Evolutionary conservation across 371 early-diverging fungal genomes (phyloP).

Genomic region (Smittium culicis): DNA sequence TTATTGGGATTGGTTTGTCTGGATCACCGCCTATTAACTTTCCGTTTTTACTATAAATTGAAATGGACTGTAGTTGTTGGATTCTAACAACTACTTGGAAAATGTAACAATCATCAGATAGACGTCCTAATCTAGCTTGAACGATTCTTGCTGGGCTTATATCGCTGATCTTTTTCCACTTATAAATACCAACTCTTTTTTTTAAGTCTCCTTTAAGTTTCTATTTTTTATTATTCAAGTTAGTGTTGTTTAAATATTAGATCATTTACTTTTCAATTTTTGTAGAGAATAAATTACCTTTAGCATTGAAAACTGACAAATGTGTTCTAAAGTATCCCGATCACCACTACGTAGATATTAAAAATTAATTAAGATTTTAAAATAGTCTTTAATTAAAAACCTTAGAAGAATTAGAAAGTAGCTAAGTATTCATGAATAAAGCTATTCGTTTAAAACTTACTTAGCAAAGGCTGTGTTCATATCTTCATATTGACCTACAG

Average conservation of each 20-base stretch:
- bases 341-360: constrained; percentile 37
- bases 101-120: constrained; percentile 28
- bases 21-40: constrained; percentile 40
- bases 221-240: constrained; percentile 14
- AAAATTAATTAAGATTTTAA: not conserved
- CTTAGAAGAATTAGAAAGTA: not conserved
- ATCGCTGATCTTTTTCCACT: constrained; percentile 48
- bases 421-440: not conserved
- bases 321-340: constrained; percentile 39
- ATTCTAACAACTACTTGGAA: constrained; percentile 51
- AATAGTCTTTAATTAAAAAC: not conserved
- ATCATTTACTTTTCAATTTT: not conserved
- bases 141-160: constrained; percentile 46
- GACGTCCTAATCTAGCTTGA: constrained; percentile 44
- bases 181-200: constrained; percentile 41
- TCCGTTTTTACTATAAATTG: constrained; percentile 43
- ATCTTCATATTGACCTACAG: constrained; percentile 45
- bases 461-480: constrained; percentile 62
- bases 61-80: constrained; percentile 53
- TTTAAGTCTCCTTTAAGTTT: constrained; percentile 53
- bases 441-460: constrained; percentile 15
- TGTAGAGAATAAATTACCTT: constrained; percentile 27
- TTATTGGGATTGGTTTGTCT: constrained; percentile 40
- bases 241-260: not conserved
- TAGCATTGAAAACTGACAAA: constrained; percentile 48